Conservation (phyloP, 2,329 filamentous ascomycete species). For the Aureobasidium sp. region DNA sequence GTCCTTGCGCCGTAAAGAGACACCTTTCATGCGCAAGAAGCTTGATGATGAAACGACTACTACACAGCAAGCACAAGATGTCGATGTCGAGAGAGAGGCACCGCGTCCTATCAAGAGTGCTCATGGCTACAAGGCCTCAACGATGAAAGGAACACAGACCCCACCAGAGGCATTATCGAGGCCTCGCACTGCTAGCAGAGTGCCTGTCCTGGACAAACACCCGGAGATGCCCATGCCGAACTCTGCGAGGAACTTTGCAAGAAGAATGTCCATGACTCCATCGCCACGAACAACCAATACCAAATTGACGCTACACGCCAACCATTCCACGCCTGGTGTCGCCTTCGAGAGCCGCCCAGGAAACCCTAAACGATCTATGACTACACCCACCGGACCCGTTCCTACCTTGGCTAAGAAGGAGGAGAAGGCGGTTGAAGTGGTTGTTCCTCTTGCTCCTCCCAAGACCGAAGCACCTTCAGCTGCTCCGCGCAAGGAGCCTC, state of each 20-base stretch:
- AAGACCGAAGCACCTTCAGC: background rate
- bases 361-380: slow-evolving; percentile 1
- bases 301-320: background rate
- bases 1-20: slow-evolving; percentile 18
- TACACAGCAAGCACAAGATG: background rate
- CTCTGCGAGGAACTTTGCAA: background rate
- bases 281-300: background rate
- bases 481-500: background rate
- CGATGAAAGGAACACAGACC: background rate
- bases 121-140: background rate
- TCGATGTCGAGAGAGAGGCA: background rate
- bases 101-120: background rate
- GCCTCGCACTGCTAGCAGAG: background rate
- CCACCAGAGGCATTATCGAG: background rate
- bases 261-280: slow-evolving; percentile 8
- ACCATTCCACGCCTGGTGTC: slow-evolving; percentile 4
- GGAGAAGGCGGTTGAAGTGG: background rate
- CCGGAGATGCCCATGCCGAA: background rate
- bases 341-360: background rate
- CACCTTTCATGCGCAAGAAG: slow-evolving; percentile 14
- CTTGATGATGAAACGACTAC: slow-evolving; percentile 15
- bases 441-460: background rate
- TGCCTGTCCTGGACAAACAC: background rate
- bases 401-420: background rate
- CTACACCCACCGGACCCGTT: background rate